phyloP scores from a whole-genome alignment of 176 grass and related monocot genomes.

The Rhipidocladum racemiflorum region DNA sequence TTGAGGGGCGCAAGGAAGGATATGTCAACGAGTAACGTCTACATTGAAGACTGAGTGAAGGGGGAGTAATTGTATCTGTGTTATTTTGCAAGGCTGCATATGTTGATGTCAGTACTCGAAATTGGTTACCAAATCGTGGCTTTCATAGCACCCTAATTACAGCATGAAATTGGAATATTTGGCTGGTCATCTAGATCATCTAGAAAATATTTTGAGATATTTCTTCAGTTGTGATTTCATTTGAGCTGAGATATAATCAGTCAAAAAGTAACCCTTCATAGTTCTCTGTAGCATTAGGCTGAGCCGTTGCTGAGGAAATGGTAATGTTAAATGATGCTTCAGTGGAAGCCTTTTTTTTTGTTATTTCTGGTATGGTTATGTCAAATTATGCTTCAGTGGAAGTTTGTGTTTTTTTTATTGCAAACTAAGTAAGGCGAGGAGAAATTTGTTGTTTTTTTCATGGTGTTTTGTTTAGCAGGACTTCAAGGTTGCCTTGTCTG shows the following conservation, averaged over 20 bases:
- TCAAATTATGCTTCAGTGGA: not conserved
- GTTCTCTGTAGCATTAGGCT: not conserved
- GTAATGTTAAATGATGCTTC: not conserved
- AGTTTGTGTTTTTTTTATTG: not conserved
- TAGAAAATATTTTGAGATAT: not conserved
- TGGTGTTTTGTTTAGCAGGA: not conserved
- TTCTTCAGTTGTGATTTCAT: not conserved
- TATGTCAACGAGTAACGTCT: constrained; percentile 62
- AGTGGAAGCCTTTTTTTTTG: not conserved
- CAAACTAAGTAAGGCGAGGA: not conserved
- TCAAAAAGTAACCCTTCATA: not conserved
- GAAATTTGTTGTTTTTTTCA: not conserved
- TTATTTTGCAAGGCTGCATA: constrained; percentile 18
- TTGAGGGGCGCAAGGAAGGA: constrained; percentile 82
- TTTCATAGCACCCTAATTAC: not conserved
- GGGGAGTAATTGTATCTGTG: not conserved
- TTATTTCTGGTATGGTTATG: not conserved
- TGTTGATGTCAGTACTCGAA: constrained; percentile 1
- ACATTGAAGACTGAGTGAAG: not conserved
- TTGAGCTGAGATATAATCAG: constrained; percentile 7
- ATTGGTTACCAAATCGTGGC: constrained; percentile 19
- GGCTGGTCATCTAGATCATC: not conserved
- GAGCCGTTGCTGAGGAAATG: not conserved
- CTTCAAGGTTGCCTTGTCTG: not conserved
- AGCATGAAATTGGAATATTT: constrained; percentile 15